Evolutionary conservation across 495 filamentous ascomycete species (phyloP).

Genomic region (Recurvomyces mirabilis): DNA sequence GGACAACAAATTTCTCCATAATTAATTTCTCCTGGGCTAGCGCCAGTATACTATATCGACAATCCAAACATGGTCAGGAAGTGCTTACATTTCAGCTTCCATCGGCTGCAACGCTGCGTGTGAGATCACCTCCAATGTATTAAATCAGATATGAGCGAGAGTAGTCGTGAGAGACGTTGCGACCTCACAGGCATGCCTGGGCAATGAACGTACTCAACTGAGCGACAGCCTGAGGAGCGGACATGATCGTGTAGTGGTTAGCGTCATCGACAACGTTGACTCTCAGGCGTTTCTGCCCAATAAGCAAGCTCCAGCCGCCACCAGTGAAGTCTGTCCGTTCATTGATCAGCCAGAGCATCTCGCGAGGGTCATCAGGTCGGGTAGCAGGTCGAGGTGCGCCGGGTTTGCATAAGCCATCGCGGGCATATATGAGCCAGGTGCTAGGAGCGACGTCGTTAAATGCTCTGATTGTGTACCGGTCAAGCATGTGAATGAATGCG

Average conservation of each 20-base stretch:
- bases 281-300: slow-evolving; percentile 21
- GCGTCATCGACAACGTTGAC: slow-evolving; percentile 27
- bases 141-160: no score
- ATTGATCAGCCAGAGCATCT: slow-evolving; percentile 31
- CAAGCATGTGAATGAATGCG: slow-evolving; percentile 27
- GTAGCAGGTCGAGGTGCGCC: slow-evolving; percentile 18
- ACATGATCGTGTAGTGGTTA: slow-evolving; percentile 34
- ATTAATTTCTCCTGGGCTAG: no score
- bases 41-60: no score
- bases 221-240: neutral
- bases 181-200: neutral
- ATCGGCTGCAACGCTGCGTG: no score
- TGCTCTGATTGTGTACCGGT: slow-evolving; percentile 26
- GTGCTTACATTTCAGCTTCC: no score
- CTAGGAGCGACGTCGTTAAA: slow-evolving; percentile 15
- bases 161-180: no score
- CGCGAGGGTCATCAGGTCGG: slow-evolving; percentile 25
- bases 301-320: slow-evolving; percentile 26
- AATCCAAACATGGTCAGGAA: no score
- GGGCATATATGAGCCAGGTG: slow-evolving; percentile 28
- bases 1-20: no score
- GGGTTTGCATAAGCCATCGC: slow-evolving; percentile 25
- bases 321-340: slow-evolving; percentile 31
- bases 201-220: slow-evolving; percentile 15
- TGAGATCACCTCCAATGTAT: no score